phyloP scores from a whole-genome alignment of 345 rosid species.

The Cochlearia excelsa region DNA sequence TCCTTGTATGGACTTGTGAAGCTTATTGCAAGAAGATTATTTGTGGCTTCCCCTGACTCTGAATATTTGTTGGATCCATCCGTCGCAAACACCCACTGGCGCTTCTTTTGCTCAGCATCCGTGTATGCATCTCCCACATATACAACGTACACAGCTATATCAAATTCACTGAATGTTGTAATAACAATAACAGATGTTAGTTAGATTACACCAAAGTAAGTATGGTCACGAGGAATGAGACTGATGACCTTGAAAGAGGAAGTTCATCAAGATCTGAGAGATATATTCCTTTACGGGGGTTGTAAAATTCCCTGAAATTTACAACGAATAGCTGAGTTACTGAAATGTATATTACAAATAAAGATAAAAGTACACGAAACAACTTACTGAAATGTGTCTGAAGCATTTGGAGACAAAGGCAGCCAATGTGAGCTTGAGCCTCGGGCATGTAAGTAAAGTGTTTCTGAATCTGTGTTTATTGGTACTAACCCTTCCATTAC shows the following conservation, averaged over 20 bases:
- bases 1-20: slow-evolving; percentile 56
- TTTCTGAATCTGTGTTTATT: slow-evolving; percentile 52
- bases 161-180: slow-evolving; percentile 65
- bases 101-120: slow-evolving; percentile 59
- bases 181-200: not conserved
- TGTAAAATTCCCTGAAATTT: slow-evolving; percentile 70
- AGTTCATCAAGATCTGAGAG: slow-evolving; percentile 67
- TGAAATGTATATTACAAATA: slow-evolving; percentile 12
- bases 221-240: slow-evolving; percentile 14
- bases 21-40: slow-evolving; percentile 76
- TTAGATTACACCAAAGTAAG: not conserved
- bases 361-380: slow-evolving; percentile 14
- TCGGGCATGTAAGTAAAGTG: slow-evolving; percentile 77
- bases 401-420: slow-evolving; percentile 50
- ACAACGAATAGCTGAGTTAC: not conserved
- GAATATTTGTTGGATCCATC: slow-evolving; percentile 53
- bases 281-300: slow-evolving; percentile 57
- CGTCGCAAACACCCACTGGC: slow-evolving; percentile 75
- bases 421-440: slow-evolving; percentile 66
- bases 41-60: slow-evolving; percentile 45
- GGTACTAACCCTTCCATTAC: slow-evolving; percentile 63
- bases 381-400: slow-evolving; percentile 57
- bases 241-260: slow-evolving; percentile 68
- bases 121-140: slow-evolving; percentile 68
- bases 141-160: slow-evolving; percentile 66